Percentiles rank a stretch among this genome's conserved stretches.
These are phyloP conservation scores for Erysiphe neolycopersici DNA, from an alignment of 2,329 filamentous ascomycete species.

Conservation along the genomic window DNA sequence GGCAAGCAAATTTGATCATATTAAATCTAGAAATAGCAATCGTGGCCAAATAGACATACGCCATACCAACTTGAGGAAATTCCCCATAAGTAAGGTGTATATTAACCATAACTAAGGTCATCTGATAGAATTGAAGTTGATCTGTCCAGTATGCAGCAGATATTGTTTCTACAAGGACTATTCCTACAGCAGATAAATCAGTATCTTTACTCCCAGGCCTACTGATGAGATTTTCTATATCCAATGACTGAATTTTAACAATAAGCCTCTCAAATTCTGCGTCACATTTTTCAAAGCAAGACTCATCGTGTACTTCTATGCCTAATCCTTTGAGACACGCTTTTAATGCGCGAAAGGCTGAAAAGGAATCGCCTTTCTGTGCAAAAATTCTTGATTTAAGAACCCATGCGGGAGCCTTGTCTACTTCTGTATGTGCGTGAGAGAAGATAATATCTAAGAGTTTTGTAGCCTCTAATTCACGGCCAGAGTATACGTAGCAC, in stretches of 20 bases:
- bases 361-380: conserved; percentile 41
- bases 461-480: conserved; percentile 37
- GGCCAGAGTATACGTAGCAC: conserved; percentile 54
- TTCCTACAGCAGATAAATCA: conserved; percentile 34
- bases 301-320: conserved; percentile 34
- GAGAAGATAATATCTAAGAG: conserved; percentile 44
- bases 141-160: conserved; percentile 52
- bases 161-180: conserved; percentile 42
- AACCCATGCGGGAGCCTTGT: conserved; percentile 65
- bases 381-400: conserved; percentile 56
- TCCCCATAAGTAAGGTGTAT: conserved; percentile 35
- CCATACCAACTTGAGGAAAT: conserved; percentile 42
- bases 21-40: conserved; percentile 44
- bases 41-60: conserved; percentile 39
- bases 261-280: conserved; percentile 37
- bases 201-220: conserved; percentile 21
- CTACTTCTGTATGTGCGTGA: conserved; percentile 42
- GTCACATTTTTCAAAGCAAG: conserved; percentile 55
- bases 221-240: conserved; percentile 20
- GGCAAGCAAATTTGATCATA: conserved; percentile 38
- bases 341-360: conserved; percentile 43
- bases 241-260: conserved; percentile 30
- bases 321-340: conserved; percentile 45
- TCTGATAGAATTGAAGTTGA: conserved; percentile 43
- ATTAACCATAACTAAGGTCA: conserved; percentile 37